phyloP scores from a whole-genome alignment of 108 stramenopile species.

The Heterococcus sp. region DNA sequence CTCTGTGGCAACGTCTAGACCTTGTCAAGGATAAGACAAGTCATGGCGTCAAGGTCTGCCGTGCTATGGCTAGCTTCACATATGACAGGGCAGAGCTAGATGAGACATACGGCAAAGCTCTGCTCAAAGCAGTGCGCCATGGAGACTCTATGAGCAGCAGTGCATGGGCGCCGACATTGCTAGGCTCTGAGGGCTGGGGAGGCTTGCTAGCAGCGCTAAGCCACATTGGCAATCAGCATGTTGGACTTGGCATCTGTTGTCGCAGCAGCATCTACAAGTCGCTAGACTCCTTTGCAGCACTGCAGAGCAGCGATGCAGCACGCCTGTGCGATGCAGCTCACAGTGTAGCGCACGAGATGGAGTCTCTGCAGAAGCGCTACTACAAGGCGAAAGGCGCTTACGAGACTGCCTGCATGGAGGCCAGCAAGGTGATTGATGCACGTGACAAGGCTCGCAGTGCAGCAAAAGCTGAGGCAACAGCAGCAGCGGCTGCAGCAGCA shows the following conservation, averaged over 20 bases:
- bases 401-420: conserved; percentile 33
- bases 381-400: conserved; percentile 19
- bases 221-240: conserved; percentile 42
- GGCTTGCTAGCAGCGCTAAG: conserved; percentile 28
- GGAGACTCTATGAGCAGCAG: too few relatives aligned
- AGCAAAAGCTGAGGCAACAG: not conserved
- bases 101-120: conserved; percentile 23
- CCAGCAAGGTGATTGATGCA: conserved; percentile 7
- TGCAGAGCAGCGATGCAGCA: too few relatives aligned
- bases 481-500: not conserved
- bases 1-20: conserved; percentile 31
- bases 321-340: conserved; percentile 17
- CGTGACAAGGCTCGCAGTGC: conserved; percentile 12
- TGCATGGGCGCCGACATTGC: conserved; percentile 23
- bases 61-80: conserved; percentile 20
- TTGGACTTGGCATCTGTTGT: conserved; percentile 16
- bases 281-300: not conserved
- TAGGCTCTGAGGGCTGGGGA: conserved; percentile 18
- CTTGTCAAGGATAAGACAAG: conserved; percentile 9
- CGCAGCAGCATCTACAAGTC: not conserved
- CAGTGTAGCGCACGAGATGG: conserved; percentile 4
- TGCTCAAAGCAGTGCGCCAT: conserved; percentile 29
- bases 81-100: conserved; percentile 22
- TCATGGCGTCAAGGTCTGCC: conserved; percentile 33
- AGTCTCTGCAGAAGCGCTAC: conserved; percentile 28